phyloP scores from a whole-genome alignment of 2,329 filamentous ascomycete genomes.

The Exophiala calicioides region DNA sequence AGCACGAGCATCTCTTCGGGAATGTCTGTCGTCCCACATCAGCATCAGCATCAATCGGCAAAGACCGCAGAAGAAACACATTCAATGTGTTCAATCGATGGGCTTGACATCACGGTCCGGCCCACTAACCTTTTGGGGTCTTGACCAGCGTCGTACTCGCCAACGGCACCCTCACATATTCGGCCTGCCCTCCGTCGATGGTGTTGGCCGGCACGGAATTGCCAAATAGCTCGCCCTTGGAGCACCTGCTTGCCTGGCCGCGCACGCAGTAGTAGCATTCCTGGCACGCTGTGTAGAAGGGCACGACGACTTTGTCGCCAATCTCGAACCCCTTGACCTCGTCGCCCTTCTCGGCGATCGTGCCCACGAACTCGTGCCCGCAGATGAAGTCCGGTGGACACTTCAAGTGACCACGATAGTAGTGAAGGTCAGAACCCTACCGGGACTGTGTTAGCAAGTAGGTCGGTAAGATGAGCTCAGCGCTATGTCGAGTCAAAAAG shows the following conservation, averaged over 20 bases:
- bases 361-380: conserved; percentile 58
- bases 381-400: conserved; percentile 50
- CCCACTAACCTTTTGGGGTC: conserved; percentile 39
- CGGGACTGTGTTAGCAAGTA: too few species aligned
- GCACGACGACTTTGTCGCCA: conserved; percentile 56
- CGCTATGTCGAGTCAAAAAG: background rate
- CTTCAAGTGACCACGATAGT: conserved; percentile 56
- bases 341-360: conserved; percentile 48
- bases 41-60: too few species aligned
- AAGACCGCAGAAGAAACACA: too few species aligned
- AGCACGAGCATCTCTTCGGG: conserved; percentile 36
- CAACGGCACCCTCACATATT: conserved; percentile 57
- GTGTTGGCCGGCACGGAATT: conserved; percentile 56
- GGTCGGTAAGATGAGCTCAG: conserved; percentile 35
- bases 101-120: too few species aligned
- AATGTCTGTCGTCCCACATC: too few species aligned
- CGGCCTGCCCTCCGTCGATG: conserved; percentile 58
- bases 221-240: conserved; percentile 46
- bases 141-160: conserved; percentile 52
- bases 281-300: conserved; percentile 55
- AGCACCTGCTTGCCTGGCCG: conserved; percentile 57
- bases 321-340: conserved; percentile 50
- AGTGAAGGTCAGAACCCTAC: conserved; percentile 59
- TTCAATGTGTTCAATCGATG: too few species aligned
- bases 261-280: conserved; percentile 55